Base-by-base conservation (phyloP, 805 yeast genomes). In the Teunomyces barrocoloradensis region DNA sequence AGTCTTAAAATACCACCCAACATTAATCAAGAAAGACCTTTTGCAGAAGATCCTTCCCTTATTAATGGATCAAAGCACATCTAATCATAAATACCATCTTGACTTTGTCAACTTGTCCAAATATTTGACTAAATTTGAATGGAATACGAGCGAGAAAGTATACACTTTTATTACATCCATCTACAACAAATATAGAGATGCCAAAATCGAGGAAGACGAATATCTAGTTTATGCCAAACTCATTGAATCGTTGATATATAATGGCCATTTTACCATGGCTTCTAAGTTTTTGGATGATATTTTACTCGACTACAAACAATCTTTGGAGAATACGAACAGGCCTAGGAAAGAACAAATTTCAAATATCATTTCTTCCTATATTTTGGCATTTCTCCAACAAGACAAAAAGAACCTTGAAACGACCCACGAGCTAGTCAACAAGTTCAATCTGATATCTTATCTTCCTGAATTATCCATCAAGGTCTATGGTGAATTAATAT, bases 251-350 rank as follows among this genome's bases (percentile, higher is more conserved):
- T 66, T 85, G 45, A 71, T 81, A 10, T 66, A 69, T 44, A 77
- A 79, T 38, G 78, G 75, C 35, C 78, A 82, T 52, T 53, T 73
- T 32, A 67, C 70, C 6, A 54, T 75, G 35, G 83, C 89, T 3
- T 74, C 85, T 1, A 70, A 75, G 48, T 74, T 84, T 47, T 65
- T 86, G 55, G 87, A 85, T 57, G 68, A 73, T 35, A 68, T 84
- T 5, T 60, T 85, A 36, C 54, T 69, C 0, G 77, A 78, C 39
- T 73, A 73, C 54, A 71, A 70, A 55, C 56, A 61, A 18, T 63
- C 64, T 6, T 48, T 57, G 21, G 34, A 50, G 11, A 34, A 45
- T 25, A 38, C 45, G 25, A 45, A 43, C 4, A 54, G 47, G 29
- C 47, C 61, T 4, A 41, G 53, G 3, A 63, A 63, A 39, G 13